phyloP scores from a whole-genome alignment of 2,329 filamentous ascomycete genomes.

The Lachnellula cervina region DNA sequence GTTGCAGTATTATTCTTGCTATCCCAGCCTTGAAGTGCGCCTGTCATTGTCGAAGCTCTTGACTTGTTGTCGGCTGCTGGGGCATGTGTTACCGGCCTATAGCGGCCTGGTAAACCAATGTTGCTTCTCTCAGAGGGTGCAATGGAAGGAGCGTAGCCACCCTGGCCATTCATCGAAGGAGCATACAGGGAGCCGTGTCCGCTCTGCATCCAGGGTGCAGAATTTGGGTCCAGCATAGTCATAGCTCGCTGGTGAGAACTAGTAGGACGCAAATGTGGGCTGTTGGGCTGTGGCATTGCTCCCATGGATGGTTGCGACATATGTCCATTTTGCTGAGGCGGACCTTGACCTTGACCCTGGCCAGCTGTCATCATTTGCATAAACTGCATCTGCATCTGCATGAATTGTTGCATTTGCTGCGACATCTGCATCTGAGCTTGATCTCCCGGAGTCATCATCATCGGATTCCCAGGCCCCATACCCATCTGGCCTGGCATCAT shows the following conservation, averaged over 20 bases:
- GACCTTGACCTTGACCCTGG: slow-evolving; percentile 13
- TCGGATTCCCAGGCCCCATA: slow-evolving; percentile 30
- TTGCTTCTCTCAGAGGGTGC: slow-evolving; percentile 95
- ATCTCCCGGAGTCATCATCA: slow-evolving; percentile 51
- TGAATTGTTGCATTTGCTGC: slow-evolving; percentile 80
- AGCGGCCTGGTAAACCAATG: slow-evolving; percentile 81
- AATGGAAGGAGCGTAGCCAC: slow-evolving; percentile 81
- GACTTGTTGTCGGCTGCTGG: slow-evolving; percentile 34
- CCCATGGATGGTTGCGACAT: slow-evolving; percentile 22
- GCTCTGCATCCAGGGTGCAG: slow-evolving; percentile 52
- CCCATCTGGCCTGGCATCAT: slow-evolving; percentile 28
- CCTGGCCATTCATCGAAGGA: slow-evolving; percentile 44
- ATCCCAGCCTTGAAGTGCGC: slow-evolving; percentile 27
- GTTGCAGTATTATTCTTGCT: slow-evolving; percentile 37
- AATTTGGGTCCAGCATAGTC: slow-evolving; percentile 75
- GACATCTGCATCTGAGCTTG: slow-evolving; percentile 76
- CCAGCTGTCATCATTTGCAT: slow-evolving; percentile 70
- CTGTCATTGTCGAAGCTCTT: slow-evolving; percentile 29
- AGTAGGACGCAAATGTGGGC: slow-evolving; percentile 17
- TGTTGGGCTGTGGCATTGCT: slow-evolving; percentile 21
- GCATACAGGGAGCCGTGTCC: slow-evolving; percentile 39
- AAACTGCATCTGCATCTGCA: slow-evolving; percentile 93
- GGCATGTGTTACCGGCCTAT: slow-evolving; percentile 77
- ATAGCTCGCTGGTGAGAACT: slow-evolving; percentile 54
- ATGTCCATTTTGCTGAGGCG: slow-evolving; percentile 19